Conservation (phyloP, 2,329 filamentous ascomycete genomes). For the Botryotinia narcissicola region DNA sequence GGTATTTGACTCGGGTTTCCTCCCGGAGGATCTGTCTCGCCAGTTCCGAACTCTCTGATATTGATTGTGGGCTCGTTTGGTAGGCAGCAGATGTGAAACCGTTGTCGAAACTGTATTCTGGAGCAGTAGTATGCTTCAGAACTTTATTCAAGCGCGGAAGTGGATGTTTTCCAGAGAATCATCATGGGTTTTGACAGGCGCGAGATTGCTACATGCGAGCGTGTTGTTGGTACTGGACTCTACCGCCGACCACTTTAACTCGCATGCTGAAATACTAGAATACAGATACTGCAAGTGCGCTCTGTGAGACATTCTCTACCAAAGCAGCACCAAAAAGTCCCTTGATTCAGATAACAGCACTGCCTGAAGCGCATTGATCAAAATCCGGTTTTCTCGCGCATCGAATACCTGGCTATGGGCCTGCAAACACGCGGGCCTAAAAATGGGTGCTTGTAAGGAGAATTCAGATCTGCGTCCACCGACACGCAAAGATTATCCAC, state of each 20-base stretch:
- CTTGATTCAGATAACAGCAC: not conserved
- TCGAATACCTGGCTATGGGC: not conserved
- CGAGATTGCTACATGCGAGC: not conserved
- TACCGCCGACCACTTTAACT: not conserved
- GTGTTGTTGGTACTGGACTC: not conserved
- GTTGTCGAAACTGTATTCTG: not conserved
- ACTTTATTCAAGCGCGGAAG: not conserved
- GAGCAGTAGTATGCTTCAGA: not conserved
- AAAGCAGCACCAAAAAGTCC: not conserved
- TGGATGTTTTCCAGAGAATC: not conserved
- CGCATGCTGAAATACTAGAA: not conserved
- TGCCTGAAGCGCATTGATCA: not conserved
- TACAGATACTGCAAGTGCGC: not conserved
- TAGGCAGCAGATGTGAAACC: constrained; percentile 1
- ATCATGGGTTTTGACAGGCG: constrained; percentile 4
- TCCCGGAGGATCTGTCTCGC: not conserved
- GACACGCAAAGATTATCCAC: not conserved
- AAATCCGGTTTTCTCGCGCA: not conserved
- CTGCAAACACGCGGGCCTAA: not conserved
- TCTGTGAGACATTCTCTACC: not conserved
- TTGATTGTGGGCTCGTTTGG: not conserved
- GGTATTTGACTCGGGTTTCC: not conserved
- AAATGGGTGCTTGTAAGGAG: not conserved
- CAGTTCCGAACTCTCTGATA: not conserved
- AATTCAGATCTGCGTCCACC: not conserved